Base-by-base conservation (phyloP, 106 monocot species). In the Dendrobium catenatum region DNA sequence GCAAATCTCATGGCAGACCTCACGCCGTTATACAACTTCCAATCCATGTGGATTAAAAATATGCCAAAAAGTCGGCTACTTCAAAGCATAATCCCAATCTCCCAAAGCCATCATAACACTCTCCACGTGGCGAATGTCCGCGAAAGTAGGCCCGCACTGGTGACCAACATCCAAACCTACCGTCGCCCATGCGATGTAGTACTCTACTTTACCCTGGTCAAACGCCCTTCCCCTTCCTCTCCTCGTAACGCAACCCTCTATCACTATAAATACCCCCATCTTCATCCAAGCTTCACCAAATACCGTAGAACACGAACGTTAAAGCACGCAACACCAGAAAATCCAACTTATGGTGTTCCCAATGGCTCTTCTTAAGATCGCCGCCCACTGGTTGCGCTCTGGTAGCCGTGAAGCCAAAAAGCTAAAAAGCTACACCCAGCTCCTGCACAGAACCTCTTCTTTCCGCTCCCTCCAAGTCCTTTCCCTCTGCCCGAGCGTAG, bases 111-210 rank as follows among this genome's bases (percentile, higher is more conserved):
- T 4, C 55, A 2, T 18, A 11, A 15, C 5, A 51, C 8, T 37
- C n/a, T 42, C 74, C 74, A 74, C 74, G 74, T 44, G 74, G 42
- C 74, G 19, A 74, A 42, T 4, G 6, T 1, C 74, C 16, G 74
- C 74, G 6, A 1, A 22, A 61, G 42, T 42, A 19, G 41, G 74
- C 27, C 73, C 41, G 17, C 16, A 19, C 74, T 13, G 74, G 74
- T 74, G 42, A 74, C 74, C 74, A 74, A 74, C 74, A 42, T 8
- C 20, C 74, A 44, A 74, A 74, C 74, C 74, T 74, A 74, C 74
- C 74, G 43, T 42, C 40, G 3, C 42, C 13, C 68, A 29, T 68
- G 13, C 15, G 51, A 13, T 0, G 51, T 51, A 1, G 15, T 51
- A 15, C 22, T 70, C 37, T 16, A 27, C 29, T 27, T 72, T 40